A percentile compares a stretch with the other conserved stretches of the same genome.
Conservation (phyloP, 208 protist species). For the Kentomonas sorsogonicus region DNA sequence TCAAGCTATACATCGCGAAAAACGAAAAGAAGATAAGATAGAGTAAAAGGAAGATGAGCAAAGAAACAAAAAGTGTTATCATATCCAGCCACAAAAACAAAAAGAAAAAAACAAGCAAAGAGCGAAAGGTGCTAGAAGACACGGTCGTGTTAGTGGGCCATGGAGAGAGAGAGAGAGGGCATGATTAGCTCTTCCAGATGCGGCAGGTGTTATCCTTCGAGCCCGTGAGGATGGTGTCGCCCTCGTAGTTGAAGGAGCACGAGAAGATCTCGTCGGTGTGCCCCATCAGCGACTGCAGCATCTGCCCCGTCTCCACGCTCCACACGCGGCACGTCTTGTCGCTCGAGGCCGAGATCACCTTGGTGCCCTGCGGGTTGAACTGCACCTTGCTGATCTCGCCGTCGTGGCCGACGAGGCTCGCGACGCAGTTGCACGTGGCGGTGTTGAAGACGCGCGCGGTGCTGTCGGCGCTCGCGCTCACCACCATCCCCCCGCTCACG, state of each 20-base stretch:
- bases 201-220: slow-evolving; percentile 97
- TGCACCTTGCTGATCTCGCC: slow-evolving; percentile 92
- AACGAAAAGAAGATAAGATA: slow-evolving; percentile 1
- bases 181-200: slow-evolving; percentile 87
- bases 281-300: slow-evolving; percentile 88
- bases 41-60: slow-evolving; percentile 1
- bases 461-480: slow-evolving; percentile 92
- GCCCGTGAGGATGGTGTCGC: slow-evolving; percentile 94
- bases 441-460: slow-evolving; percentile 92
- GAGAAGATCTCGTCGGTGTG: slow-evolving; percentile 96
- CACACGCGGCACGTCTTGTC: slow-evolving; percentile 94
- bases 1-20: not conserved
- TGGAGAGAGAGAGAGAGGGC: not conserved
- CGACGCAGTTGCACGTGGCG: slow-evolving; percentile 80
- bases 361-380: slow-evolving; percentile 95
- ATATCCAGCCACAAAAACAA: not conserved
- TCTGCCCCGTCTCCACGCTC: slow-evolving; percentile 82
- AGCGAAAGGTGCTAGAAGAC: too few species aligned
- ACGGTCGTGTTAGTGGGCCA: too few species aligned
- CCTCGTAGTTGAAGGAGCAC: slow-evolving; percentile 94
- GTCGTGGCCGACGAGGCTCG: slow-evolving; percentile 88
- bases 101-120: slow-evolving; percentile 1
- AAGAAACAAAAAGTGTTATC: slow-evolving; percentile 5
- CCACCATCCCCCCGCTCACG: slow-evolving; percentile 79
- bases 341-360: slow-evolving; percentile 90